These are phyloP conservation scores for Pythium aristosporum DNA, from an alignment of 352 stramenopile genomes.

Conservation along the genomic window DNA sequence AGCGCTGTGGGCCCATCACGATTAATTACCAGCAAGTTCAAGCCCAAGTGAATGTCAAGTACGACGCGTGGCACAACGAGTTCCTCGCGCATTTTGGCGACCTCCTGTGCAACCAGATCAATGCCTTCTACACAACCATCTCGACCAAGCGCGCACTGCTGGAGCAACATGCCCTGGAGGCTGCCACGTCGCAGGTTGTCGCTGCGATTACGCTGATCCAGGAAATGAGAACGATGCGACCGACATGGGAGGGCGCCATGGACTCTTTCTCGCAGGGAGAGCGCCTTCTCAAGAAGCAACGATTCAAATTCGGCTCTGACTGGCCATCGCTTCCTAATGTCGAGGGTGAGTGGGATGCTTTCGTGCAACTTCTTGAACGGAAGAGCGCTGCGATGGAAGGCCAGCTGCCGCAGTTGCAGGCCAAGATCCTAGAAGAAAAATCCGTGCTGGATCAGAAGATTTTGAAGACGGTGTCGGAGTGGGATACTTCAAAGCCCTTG, in stretches of 20 bases:
- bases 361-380: constrained; percentile 87
- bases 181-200: constrained; percentile 96
- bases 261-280: constrained; percentile 94
- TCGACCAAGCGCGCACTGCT: constrained; percentile 86
- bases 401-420: constrained; percentile 96
- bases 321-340: constrained; percentile 97
- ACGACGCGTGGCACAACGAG: constrained; percentile 99
- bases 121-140: constrained; percentile 84
- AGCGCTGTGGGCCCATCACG: constrained; percentile 86
- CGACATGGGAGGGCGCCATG: constrained; percentile 73
- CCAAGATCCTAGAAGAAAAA: constrained; percentile 97
- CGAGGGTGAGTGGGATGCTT: constrained; percentile 95
- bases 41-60: constrained; percentile 96
- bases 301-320: constrained; percentile 93
- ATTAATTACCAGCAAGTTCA: constrained; percentile 93
- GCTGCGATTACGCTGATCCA: constrained; percentile 88
- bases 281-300: constrained; percentile 94
- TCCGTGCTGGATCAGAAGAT: constrained; percentile 86
- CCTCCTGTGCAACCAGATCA: constrained; percentile 93
- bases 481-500: constrained; percentile 79
- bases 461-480: constrained; percentile 67
- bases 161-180: constrained; percentile 95
- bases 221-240: constrained; percentile 78
- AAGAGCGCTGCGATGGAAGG: constrained; percentile 95
- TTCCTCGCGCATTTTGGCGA: constrained; percentile 95